phyloP scores from a whole-genome alignment of 2,329 filamentous ascomycete species.

The Fusarium azukiicola region DNA sequence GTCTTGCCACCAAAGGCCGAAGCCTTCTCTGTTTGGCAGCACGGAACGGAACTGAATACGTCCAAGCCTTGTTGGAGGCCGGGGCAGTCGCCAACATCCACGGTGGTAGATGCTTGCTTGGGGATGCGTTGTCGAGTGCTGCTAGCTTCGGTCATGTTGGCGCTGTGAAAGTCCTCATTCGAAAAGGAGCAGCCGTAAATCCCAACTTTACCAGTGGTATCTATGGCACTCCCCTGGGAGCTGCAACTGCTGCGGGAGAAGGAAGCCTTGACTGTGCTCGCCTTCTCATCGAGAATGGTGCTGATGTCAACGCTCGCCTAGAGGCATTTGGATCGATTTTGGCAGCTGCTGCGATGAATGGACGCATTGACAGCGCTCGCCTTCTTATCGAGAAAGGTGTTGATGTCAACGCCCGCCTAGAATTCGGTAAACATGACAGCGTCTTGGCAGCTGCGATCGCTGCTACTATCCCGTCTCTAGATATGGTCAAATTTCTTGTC shows the following conservation, averaged over 20 bases:
- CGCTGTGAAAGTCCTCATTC: not conserved
- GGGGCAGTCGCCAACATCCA: conserved; percentile 1
- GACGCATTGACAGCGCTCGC: not conserved
- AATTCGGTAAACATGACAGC: not conserved
- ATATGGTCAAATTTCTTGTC: not conserved
- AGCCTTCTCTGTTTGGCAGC: conserved; percentile 17
- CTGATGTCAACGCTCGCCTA: not conserved
- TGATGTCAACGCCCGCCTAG: not conserved
- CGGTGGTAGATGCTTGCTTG: not conserved
- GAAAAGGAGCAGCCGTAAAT: not conserved
- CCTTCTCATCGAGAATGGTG: not conserved
- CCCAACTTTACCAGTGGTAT: not conserved
- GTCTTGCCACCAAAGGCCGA: not conserved
- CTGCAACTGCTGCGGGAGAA: not conserved
- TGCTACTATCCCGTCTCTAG: not conserved
- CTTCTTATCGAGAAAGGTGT: conserved; percentile 13
- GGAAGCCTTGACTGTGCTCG: not conserved
- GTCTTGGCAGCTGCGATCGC: conserved; percentile 14
- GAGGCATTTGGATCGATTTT: not conserved
- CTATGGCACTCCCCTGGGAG: not conserved
- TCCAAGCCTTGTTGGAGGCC: not conserved
- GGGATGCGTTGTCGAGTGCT: not conserved
- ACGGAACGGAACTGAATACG: not conserved
- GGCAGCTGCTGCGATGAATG: not conserved
- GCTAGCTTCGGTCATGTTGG: not conserved